A percentile compares a stretch with the other conserved stretches of the same genome.
These are phyloP conservation scores for Stellera chamaejasme DNA, from an alignment of 345 rosid species.

Conservation along the genomic window DNA sequence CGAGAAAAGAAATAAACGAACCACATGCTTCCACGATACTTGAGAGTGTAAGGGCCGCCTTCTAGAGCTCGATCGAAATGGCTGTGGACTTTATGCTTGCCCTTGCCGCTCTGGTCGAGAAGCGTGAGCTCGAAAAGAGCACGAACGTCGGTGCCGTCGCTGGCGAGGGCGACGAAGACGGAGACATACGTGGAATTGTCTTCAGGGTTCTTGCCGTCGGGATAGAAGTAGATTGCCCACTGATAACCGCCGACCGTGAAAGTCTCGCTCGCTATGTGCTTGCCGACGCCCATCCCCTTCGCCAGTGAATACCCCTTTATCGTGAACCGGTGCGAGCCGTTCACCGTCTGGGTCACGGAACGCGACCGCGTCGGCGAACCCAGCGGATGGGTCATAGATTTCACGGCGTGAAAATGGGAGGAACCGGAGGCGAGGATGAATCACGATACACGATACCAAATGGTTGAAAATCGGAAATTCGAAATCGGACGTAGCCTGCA, in stretches of 20 bases:
- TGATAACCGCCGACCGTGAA: conserved; percentile 78
- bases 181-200: conserved; percentile 77
- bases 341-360: conserved; percentile 71
- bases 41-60: conserved; percentile 87
- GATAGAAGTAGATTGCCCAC: conserved; percentile 93
- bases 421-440: neutral
- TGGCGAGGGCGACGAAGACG: conserved; percentile 85
- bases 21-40: conserved; percentile 98
- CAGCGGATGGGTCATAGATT: conserved; percentile 31
- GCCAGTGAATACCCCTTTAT: conserved; percentile 86
- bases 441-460: too few relatives aligned
- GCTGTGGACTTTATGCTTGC: conserved; percentile 82
- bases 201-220: conserved; percentile 86
- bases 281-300: conserved; percentile 84
- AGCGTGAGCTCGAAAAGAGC: conserved; percentile 81
- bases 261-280: conserved; percentile 89
- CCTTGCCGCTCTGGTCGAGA: conserved; percentile 79
- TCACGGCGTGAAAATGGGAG: neutral
- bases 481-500: too few relatives aligned
- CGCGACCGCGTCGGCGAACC: conserved; percentile 62
- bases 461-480: too few relatives aligned
- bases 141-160: conserved; percentile 90
- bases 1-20: conserved; percentile 10
- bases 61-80: conserved; percentile 89
- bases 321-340: conserved; percentile 79